Evolutionary conservation across 2,329 filamentous ascomycete genomes (phyloP), one percentile per base, ranked within the genome.

Genomic region (Microdochium paspali): DNA sequence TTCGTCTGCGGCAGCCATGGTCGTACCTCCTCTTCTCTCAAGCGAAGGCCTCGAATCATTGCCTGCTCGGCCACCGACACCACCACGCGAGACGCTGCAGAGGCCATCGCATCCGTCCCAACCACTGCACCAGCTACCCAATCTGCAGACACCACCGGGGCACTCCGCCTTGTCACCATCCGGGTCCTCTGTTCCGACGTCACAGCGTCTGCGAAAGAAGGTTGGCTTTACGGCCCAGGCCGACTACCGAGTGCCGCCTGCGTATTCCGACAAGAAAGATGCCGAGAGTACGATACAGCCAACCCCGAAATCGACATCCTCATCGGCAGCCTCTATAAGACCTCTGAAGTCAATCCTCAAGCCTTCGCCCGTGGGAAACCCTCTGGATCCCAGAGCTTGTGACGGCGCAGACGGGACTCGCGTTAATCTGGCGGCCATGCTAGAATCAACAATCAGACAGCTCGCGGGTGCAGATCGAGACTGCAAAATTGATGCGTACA

Each of bases 381-480:
- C 68, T 2, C 65, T 73, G 51, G 66, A 68, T 56, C 63, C 65
- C 52, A 63, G 52, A 58, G 68, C 62, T 66, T 64, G 66, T 62
- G 51, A 66, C 66, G 49, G 73, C 59, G 53, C 66, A 51, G 48
- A 61, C 55, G 49, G 50, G 1, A 53, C 51, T 12, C 58, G 66
- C 63, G 71, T 76, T 42, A 83, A 78, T 32, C 82, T 95, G 49
- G 76, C 78, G 53, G 81, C 81, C 56, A 93, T 96, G 84, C 69
- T 97, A 53, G 87, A 95, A 56, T 94, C 88, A 1, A 81, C 89
- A 4, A 77, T 89, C 30, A 84, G 87, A 64, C 86, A 93, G 65
- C 76, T 98, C 44, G 86, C 85, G 31, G 82, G 86, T 21, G 72
- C 80, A 25, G 85, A 90, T 54, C 76, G 84, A 46, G 77, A 82